Conservation (phyloP, 441 rosid genomes). For the Aquilaria agallochum region DNA sequence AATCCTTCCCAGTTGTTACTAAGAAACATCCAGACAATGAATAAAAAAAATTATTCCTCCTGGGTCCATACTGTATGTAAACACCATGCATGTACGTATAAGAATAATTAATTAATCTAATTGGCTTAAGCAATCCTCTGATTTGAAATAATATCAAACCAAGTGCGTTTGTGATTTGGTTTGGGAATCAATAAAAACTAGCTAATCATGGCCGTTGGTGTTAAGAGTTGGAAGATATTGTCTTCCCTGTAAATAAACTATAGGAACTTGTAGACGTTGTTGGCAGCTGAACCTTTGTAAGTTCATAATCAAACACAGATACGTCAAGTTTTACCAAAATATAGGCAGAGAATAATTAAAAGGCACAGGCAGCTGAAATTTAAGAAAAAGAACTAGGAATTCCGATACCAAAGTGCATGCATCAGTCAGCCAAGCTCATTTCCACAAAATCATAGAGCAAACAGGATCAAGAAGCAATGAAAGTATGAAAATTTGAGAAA, state of each 20-base stretch:
- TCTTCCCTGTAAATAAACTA: background rate
- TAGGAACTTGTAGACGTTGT: background rate
- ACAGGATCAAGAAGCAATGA: background rate
- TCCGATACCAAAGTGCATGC: background rate
- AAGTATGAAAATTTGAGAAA: background rate
- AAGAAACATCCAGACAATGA: slow-evolving; percentile 16
- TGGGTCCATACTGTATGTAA: slow-evolving; percentile 26
- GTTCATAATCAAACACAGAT: too few relatives aligned
- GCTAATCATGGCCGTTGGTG: background rate
- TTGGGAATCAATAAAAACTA: background rate
- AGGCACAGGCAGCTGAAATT: background rate
- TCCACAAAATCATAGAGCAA: background rate
- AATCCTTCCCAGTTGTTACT: slow-evolving; percentile 11
- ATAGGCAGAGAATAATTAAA: background rate
- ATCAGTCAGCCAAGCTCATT: background rate
- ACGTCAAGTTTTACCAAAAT: too few relatives aligned
- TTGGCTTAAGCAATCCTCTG: slow-evolving; percentile 17
- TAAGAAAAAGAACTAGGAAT: slow-evolving; percentile 1
- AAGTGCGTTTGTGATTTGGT: background rate
- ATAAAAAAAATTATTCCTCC: slow-evolving; percentile 12
- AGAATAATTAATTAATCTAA: slow-evolving; percentile 20
- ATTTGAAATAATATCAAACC: slow-evolving; percentile 4
- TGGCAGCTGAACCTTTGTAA: too few relatives aligned
- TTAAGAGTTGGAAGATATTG: background rate
- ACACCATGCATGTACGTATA: slow-evolving; percentile 33